These are phyloP conservation scores for Ilex asprella DNA, from an alignment of 257 asterid genomes.

Conservation along the genomic window DNA sequence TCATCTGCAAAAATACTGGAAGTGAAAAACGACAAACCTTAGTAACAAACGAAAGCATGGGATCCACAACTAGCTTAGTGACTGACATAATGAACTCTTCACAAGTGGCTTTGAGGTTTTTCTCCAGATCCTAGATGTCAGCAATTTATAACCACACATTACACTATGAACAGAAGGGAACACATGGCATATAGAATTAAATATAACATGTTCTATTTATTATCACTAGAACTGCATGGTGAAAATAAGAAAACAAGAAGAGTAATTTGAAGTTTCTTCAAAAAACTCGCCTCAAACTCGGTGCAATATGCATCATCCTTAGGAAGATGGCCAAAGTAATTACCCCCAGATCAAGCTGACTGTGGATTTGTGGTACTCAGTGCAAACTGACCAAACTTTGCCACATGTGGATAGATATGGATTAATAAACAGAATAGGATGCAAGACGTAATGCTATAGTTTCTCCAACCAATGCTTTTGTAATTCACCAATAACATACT, in stretches of 20 bases:
- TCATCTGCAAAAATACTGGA: background rate
- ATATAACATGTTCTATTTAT: too few species aligned
- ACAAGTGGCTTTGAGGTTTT: constrained; percentile 86
- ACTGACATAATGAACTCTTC: constrained; percentile 98
- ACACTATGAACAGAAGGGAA: constrained; percentile 5
- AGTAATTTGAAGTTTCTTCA: background rate
- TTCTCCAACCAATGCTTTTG: too few species aligned
- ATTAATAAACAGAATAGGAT: background rate
- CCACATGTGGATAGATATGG: background rate
- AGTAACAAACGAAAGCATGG: constrained; percentile 88
- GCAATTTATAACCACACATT: constrained; percentile 14
- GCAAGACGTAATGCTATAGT: too few species aligned
- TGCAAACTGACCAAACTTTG: too few species aligned
- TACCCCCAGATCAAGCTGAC: too few species aligned
- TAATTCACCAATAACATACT: too few species aligned
- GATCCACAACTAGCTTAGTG: constrained; percentile 95
- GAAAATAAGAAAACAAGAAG: too few species aligned
- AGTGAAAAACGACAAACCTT: constrained; percentile 45
- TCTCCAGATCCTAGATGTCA: constrained; percentile 85
- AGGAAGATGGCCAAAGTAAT: too few species aligned
- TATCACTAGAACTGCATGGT: too few species aligned
- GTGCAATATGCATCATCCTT: too few species aligned
- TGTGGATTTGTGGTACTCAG: too few species aligned
- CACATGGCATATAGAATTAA: background rate
- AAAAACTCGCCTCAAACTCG: background rate